Evolutionary conservation across 2,329 filamentous ascomycete species (phyloP).

Genomic region (Sphaerulina populicola): DNA sequence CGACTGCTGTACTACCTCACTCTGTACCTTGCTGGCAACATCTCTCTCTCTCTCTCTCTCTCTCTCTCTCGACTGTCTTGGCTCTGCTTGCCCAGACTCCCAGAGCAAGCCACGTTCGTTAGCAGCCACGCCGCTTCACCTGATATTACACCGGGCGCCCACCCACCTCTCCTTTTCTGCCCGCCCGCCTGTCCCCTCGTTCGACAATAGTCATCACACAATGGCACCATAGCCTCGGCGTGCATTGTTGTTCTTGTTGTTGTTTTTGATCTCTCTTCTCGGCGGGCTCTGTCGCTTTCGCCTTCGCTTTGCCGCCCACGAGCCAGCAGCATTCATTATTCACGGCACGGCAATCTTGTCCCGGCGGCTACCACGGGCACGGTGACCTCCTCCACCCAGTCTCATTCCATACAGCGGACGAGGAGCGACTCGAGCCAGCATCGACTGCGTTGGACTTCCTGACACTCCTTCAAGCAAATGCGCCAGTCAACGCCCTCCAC

Average conservation of each 20-base stretch:
- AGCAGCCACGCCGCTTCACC: too few species aligned
- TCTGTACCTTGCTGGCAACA: too few species aligned
- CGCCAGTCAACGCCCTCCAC: not conserved
- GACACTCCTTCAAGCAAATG: constrained; percentile 1
- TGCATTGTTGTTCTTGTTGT: too few species aligned
- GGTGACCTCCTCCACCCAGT: not conserved
- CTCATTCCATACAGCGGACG: not conserved
- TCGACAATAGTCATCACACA: not conserved
- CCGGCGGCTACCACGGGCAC: not conserved
- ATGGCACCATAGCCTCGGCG: constrained; percentile 1
- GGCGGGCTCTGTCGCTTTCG: not conserved
- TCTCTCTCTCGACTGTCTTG: too few species aligned
- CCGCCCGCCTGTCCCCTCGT: not conserved
- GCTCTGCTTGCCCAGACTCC: too few species aligned
- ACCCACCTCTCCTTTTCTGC: constrained; percentile 1
- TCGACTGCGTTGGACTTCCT: not conserved
- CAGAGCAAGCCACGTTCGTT: too few species aligned
- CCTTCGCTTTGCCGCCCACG: too few species aligned
- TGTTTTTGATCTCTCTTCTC: not conserved
- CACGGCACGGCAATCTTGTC: not conserved
- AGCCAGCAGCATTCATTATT: not conserved
- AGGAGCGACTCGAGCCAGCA: not conserved
- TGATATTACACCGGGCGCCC: too few species aligned
- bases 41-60: too few species aligned
- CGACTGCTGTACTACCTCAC: too few species aligned